Percentiles rank a stretch among this genome's conserved stretches.
These are phyloP conservation scores for Lasiosphaeris hirsuta DNA, from an alignment of 495 filamentous ascomycete genomes.

Conservation along the genomic window DNA sequence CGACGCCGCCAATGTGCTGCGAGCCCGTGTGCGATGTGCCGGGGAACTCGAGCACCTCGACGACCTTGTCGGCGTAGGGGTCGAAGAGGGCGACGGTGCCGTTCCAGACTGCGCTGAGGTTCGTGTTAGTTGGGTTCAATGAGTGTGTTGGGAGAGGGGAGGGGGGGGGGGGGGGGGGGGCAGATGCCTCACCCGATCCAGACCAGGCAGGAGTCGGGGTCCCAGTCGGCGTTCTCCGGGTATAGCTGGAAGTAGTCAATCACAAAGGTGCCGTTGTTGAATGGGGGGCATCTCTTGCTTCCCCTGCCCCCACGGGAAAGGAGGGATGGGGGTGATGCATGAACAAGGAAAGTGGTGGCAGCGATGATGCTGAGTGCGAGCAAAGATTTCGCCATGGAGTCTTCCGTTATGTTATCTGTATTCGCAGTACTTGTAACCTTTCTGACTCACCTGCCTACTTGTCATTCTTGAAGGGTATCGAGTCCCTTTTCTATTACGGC, in stretches of 20 bases:
- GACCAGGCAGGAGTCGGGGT: conserved; percentile 28
- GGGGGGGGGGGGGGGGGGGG: background rate
- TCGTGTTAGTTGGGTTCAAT: background rate
- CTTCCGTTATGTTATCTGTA: no score
- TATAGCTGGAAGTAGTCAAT: conserved; percentile 35
- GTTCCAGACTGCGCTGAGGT: conserved; percentile 22
- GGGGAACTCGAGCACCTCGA: conserved; percentile 27
- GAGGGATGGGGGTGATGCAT: background rate
- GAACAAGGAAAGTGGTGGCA: no score
- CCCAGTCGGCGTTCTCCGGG: conserved; percentile 38
- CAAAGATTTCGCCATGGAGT: no score
- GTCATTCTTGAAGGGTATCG: no score
- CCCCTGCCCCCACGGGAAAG: background rate
- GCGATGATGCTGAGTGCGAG: no score
- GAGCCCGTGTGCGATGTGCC: conserved; percentile 25
- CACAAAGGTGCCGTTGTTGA: conserved; percentile 24
- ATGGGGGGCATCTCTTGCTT: conserved; percentile 7
- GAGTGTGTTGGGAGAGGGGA: no score
- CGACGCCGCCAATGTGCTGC: conserved; percentile 35
- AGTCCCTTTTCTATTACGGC: no score
- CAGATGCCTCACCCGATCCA: conserved; percentile 21
- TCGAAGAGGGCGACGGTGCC: conserved; percentile 30
- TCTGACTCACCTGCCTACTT: no score
- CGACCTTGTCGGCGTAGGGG: conserved; percentile 27
- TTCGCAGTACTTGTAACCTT: no score